Conservation (phyloP, 1,284 basidiomycete genomes). For the Ceratobasidium sp. region DNA sequence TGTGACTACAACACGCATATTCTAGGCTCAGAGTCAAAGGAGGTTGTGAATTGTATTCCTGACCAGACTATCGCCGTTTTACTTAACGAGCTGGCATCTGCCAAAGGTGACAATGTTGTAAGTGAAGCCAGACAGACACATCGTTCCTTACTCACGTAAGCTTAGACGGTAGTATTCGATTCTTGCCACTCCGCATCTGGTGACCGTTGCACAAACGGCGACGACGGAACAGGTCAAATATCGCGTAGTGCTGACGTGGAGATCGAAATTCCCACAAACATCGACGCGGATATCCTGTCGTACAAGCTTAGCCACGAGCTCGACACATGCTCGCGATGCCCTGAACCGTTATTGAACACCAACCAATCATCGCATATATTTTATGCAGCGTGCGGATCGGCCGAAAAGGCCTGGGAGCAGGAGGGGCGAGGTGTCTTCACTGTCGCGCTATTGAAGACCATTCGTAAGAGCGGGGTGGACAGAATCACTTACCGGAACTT, state of each 20-base stretch:
- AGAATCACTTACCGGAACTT: constrained; percentile 63
- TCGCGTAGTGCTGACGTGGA: neutral
- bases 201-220: neutral
- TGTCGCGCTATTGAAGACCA: constrained; percentile 61
- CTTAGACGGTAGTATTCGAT: constrained; percentile 8
- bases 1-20: neutral
- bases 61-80: neutral
- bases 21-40: neutral
- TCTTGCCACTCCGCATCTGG: constrained; percentile 3
- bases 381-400: neutral
- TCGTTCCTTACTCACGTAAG: neutral
- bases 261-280: neutral
- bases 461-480: constrained; percentile 62
- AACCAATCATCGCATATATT: neutral
- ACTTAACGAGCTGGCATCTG: neutral
- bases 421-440: constrained; percentile 65
- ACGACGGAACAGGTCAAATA: neutral
- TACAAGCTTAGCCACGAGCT: too few relatives aligned
- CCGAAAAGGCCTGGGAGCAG: neutral
- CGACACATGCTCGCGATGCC: neutral
- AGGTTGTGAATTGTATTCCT: neutral
- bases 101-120: constrained; percentile 13
- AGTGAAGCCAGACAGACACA: neutral
- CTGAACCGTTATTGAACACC: neutral
- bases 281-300: neutral